Evolutionary conservation across 2,329 filamentous ascomycete genomes (phyloP).

Genomic region (Paecilomyces variotii): DNA sequence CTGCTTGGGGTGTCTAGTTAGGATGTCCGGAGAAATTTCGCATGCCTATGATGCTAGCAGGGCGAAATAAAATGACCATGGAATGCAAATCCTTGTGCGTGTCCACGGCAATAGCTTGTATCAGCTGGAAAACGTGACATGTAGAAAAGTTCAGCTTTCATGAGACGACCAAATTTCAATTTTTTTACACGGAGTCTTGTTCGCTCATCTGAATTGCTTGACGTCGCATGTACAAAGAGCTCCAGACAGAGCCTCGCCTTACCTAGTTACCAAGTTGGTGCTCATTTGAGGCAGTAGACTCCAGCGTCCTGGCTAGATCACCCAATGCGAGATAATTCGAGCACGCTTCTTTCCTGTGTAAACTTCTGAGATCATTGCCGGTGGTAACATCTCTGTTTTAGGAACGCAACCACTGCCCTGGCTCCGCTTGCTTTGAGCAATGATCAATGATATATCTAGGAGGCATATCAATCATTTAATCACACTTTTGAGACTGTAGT

Average conservation of each 20-base stretch:
- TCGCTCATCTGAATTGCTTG: not conserved
- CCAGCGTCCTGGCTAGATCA: not conserved
- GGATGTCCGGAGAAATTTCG: slow-evolving; percentile 32
- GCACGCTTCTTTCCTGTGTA: not conserved
- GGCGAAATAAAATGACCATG: slow-evolving; percentile 30
- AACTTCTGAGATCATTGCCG: not conserved
- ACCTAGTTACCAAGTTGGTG: not conserved
- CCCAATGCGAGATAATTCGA: not conserved
- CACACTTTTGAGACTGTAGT: not conserved
- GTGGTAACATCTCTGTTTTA: too few species aligned
- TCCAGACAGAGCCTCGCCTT: not conserved
- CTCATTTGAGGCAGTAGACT: not conserved
- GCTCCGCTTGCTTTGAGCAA: too few species aligned
- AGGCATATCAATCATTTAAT: too few species aligned
- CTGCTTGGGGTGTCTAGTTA: slow-evolving; percentile 22
- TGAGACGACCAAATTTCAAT: slow-evolving; percentile 12
- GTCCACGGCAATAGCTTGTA: slow-evolving; percentile 20
- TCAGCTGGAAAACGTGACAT: slow-evolving; percentile 16
- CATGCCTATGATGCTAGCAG: slow-evolving; percentile 32
- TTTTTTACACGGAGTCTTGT: slow-evolving; percentile 5
- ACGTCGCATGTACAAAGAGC: not conserved
- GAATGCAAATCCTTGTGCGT: slow-evolving; percentile 17
- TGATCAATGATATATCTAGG: too few species aligned
- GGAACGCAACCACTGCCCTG: too few species aligned
- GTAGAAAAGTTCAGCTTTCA: slow-evolving; percentile 18